Evolutionary conservation across 164 flowering plant genomes (phyloP), one percentile per base, ranked within the genome.

Genomic region (Vitis riparia): DNA sequence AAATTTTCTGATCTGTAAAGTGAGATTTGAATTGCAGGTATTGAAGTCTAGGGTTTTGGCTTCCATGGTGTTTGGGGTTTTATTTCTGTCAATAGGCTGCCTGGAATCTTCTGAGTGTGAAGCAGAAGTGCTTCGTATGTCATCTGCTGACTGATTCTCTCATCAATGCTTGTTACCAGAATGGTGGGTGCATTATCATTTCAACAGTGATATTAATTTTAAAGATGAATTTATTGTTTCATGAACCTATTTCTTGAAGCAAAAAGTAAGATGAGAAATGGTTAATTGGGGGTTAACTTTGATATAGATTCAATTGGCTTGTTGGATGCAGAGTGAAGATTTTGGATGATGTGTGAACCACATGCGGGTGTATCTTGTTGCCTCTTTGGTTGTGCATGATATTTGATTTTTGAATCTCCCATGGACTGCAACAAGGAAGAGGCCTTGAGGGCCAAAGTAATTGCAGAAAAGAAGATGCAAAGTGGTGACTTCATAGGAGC

Each of bases 351-450:
- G 15, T 3, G 14, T 62, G 30, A n/a, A 68, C n/a, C 55, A 2
- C 47, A 19, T 17, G 55, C 17, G 7, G 23, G 11, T 19, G 9
- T 16, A 30, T 2, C 29, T 59, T 37, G 44, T 37, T 6, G 44
- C 44, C 44, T 37, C 27, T 23, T 51, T 14, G 37, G 19, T 14
- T 32, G 51, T 56, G 15, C n/a, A 16, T 53, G 15, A 29, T 51
- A 44, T 1, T 64, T 55, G 60, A 17, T 12, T 27, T 55, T 66
- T 44, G 52, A 19, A 16, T 68, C 51, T 19, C 29, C 58, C 57
- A 86, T 86, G 88, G 86, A 86, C 59, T 85, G 86, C 69, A 85
- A 85, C 79, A 85, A 81, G 68, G 87, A 84, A 16, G 89, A 84
- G 74, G 91, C 91, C n/a, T 6, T 85, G 29, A 78, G 84, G 61